A percentile compares a stretch with the other conserved stretches of the same genome.
Evolutionary conservation across 352 stramenopile genomes (phyloP).

Genomic region (Globisporangium sylvaticum): DNA sequence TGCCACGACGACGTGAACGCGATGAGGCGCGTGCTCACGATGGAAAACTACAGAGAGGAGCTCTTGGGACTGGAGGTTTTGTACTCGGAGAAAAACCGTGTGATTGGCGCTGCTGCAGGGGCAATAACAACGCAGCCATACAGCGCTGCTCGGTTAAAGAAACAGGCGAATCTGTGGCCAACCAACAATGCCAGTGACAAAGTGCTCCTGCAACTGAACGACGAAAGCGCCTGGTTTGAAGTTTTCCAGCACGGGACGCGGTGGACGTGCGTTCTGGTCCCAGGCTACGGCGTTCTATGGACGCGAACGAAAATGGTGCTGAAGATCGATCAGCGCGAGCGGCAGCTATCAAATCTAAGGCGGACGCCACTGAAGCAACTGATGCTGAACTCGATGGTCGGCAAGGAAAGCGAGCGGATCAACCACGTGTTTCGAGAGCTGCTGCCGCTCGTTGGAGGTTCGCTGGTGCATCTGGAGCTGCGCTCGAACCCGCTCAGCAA

Average conservation of each 20-base stretch:
- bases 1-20: slow-evolving; percentile 23
- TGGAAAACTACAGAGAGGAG: slow-evolving; percentile 1
- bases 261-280: slow-evolving; percentile 30
- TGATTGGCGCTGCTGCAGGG: not conserved
- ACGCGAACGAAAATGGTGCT: slow-evolving; percentile 1
- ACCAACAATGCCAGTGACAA: not conserved
- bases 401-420: slow-evolving; percentile 8
- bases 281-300: slow-evolving; percentile 33
- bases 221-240: slow-evolving; percentile 20
- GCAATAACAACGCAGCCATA: not conserved
- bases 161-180: slow-evolving; percentile 4
- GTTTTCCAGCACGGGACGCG: slow-evolving; percentile 11
- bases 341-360: not conserved
- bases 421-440: slow-evolving; percentile 19
- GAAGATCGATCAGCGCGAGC: not conserved
- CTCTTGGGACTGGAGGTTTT: not conserved
- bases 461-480: slow-evolving; percentile 28
- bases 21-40: slow-evolving; percentile 17
- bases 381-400: slow-evolving; percentile 29
- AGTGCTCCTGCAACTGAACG: slow-evolving; percentile 4
- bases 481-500: slow-evolving; percentile 25
- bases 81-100: not conserved
- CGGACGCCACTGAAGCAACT: slow-evolving; percentile 23
- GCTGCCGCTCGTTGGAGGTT: slow-evolving; percentile 17
- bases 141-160: slow-evolving; percentile 1